A percentile compares a stretch with the other conserved stretches of the same genome.
Conservation (phyloP, 2,329 filamentous ascomycete species). For the Cyphellophora europaea region DNA sequence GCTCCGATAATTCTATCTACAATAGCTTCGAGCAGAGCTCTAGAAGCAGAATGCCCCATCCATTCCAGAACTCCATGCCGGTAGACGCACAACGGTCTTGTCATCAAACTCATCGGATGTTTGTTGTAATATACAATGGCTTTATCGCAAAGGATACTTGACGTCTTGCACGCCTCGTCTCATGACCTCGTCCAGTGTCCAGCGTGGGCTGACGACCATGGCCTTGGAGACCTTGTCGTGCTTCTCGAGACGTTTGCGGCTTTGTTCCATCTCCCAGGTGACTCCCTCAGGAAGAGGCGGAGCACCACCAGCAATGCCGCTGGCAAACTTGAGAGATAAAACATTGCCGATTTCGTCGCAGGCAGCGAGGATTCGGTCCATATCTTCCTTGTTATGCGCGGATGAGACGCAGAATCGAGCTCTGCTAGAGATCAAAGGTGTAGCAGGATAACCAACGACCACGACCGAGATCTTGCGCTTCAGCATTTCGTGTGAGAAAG, state of each 20-base stretch:
- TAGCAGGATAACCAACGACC: constrained; percentile 93
- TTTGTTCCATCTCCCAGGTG: constrained; percentile 60
- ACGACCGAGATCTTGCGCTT: constrained; percentile 96
- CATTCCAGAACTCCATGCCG: too few relatives aligned
- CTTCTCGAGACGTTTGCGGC: constrained; percentile 46
- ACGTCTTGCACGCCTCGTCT: constrained; percentile 65
- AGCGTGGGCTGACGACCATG: constrained; percentile 59
- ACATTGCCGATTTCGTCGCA: constrained; percentile 87
- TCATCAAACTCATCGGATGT: too few relatives aligned
- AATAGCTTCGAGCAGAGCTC: too few relatives aligned
- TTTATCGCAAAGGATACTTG: constrained; percentile 60
- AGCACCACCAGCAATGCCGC: constrained; percentile 81
- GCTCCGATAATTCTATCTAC: too few relatives aligned
- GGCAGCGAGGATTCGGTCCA: constrained; percentile 78
- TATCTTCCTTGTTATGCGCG: constrained; percentile 95
- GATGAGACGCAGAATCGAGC: constrained; percentile 93
- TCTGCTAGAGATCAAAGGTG: constrained; percentile 86
- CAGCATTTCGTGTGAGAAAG: constrained; percentile 97
- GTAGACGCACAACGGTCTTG: too few relatives aligned
- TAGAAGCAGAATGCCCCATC: too few relatives aligned
- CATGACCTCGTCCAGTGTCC: constrained; percentile 68
- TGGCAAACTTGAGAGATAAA: constrained; percentile 94
- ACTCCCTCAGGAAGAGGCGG: constrained; percentile 65
- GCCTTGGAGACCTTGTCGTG: constrained; percentile 34
- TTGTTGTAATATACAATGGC: too few relatives aligned